A percentile compares a stretch with the other conserved stretches of the same genome.
Conservation (phyloP, 2,329 filamentous ascomycete species). For the Neonectria punicea region DNA sequence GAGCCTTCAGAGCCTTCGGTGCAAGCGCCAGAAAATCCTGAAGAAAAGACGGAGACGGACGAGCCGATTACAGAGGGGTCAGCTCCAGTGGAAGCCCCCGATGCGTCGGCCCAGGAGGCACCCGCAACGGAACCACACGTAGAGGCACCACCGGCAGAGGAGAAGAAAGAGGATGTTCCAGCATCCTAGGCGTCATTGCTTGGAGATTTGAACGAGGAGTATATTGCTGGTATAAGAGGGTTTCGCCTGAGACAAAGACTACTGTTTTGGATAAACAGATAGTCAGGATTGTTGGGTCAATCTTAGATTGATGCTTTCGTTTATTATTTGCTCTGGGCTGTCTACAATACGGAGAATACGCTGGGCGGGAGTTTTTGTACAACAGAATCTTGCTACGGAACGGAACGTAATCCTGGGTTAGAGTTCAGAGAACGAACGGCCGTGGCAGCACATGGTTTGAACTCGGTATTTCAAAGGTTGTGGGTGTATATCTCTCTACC, state of each 20-base stretch:
- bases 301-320: conserved; percentile 4
- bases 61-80: neutral
- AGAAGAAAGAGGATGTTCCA: conserved; percentile 23
- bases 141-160: conserved; percentile 5
- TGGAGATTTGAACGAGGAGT: neutral
- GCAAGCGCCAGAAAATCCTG: neutral
- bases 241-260: neutral
- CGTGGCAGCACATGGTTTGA: conserved; percentile 1
- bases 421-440: conserved; percentile 12
- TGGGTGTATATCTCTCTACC: neutral
- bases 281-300: conserved; percentile 6
- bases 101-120: neutral
- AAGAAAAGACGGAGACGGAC: neutral
- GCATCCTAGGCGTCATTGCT: conserved; percentile 8
- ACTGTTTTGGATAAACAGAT: conserved; percentile 19
- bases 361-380: conserved; percentile 24
- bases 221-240: conserved; percentile 5
- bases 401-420: conserved; percentile 11
- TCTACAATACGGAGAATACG: conserved; percentile 11
- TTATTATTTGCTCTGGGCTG: conserved; percentile 7
- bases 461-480: neutral
- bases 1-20: neutral
- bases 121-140: neutral
- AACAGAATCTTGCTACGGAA: conserved; percentile 19
- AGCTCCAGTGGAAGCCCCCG: neutral